Evolutionary conservation across 805 yeast genomes (phyloP), one percentile per base, ranked within the genome.

Genomic region (Yamadazyma kitorensis): DNA sequence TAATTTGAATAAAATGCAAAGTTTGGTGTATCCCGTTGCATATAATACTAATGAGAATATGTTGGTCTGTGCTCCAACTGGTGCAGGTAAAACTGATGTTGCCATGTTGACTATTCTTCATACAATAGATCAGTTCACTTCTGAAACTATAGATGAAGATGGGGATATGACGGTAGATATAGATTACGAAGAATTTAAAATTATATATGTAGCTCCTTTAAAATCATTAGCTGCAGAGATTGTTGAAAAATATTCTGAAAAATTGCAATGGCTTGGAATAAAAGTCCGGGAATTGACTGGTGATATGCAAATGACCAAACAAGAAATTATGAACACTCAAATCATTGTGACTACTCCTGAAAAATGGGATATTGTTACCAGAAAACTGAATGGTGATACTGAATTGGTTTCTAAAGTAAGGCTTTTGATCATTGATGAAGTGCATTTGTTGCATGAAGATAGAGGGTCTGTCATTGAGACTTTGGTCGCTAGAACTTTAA

Each of bases 381-480:
- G 98, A 53, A 93, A 93, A 54, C 82, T 89, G 24, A 82, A 74
- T 46, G 97, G 96, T 33, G 97, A 89, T 49, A 78, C 77, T 31
- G 95, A 88, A 46, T 59, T 89, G 29, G 86, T 86, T 2, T 78
- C 84, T 9, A 88, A 87, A 48, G 94, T 93, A 7, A 86, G 82
- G 55, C 62, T 93, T 10, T 63, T 93, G 37, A 86, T 93, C 39
- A 89, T 93, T 41, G 98, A 93, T 68, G 98, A 93, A 61, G 98
- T 93, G 0, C 98, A 93, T 70, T 67, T 93, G 52, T 70, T 93
- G 34, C 98, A 93, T 49, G 98, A 93, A 74, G 98, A 93, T 36
- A 78, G 98, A 67, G 98, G 98, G 49, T 86, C 97, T 6, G 98
- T 93, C 5, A 86, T 93, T 43, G 98, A 93, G 57, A 88, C 97